phyloP scores from a whole-genome alignment of 1,139 yeast species.

The Diutina sp. region DNA sequence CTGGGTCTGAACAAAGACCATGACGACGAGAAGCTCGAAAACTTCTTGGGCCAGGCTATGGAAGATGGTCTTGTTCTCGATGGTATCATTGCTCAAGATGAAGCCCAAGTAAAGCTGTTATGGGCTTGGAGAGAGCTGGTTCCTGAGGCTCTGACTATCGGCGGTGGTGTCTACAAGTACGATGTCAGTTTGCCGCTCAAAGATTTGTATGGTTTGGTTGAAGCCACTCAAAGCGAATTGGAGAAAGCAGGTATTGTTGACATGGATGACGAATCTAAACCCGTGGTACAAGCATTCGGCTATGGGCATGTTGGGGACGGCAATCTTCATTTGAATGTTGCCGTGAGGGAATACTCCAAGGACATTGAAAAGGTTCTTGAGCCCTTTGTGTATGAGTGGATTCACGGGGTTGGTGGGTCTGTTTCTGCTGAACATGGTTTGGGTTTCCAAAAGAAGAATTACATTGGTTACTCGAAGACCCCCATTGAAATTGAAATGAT shows the following conservation, averaged over 20 bases:
- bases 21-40: conserved; percentile 66
- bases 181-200: conserved; percentile 84
- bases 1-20: conserved; percentile 86
- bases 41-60: conserved; percentile 73
- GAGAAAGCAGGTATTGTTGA: conserved; percentile 47
- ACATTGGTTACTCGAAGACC: conserved; percentile 72
- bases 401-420: conserved; percentile 61
- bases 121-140: conserved; percentile 96
- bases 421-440: conserved; percentile 96
- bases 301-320: conserved; percentile 98
- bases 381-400: conserved; percentile 92
- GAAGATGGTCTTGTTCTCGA: conserved; percentile 74
- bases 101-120: conserved; percentile 64
- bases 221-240: conserved; percentile 52
- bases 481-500: conserved; percentile 57
- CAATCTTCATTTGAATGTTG: conserved; percentile 81
- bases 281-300: conserved; percentile 82
- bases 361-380: conserved; percentile 68
- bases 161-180: conserved; percentile 93
- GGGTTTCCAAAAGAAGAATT: conserved; percentile 91
- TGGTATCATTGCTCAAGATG: conserved; percentile 95
- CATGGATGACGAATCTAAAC: conserved; percentile 48
- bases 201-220: conserved; percentile 70
- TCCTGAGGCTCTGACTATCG: conserved; percentile 76
- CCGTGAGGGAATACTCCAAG: conserved; percentile 73